These are phyloP conservation scores for Austroboletus festivus DNA, from an alignment of 768 basidiomycete genomes.

Conservation along the genomic window DNA sequence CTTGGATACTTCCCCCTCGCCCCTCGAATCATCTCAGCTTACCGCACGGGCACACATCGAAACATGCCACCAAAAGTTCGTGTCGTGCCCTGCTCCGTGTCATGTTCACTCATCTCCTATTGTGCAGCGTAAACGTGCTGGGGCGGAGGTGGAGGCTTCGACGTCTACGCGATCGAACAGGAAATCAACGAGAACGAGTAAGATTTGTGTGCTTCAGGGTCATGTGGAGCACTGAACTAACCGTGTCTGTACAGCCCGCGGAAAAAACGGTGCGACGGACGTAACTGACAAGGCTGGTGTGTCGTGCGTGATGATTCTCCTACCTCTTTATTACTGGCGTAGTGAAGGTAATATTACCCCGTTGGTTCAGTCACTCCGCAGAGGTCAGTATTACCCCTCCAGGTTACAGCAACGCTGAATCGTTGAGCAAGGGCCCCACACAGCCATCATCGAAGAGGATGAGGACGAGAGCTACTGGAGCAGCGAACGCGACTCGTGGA, in stretches of 20 bases:
- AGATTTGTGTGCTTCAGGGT: slow-evolving; percentile 18
- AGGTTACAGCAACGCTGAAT: background rate
- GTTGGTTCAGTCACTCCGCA: slow-evolving; percentile 14
- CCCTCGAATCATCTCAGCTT: too few relatives aligned
- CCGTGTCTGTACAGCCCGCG: slow-evolving; percentile 12
- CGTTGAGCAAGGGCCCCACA: slow-evolving; percentile 4
- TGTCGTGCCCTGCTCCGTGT: background rate
- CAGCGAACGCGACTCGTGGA: slow-evolving; percentile 13
- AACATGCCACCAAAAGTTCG: slow-evolving; percentile 40
- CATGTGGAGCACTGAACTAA: slow-evolving; percentile 1
- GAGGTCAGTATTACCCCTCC: slow-evolving; percentile 23
- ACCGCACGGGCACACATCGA: too few relatives aligned
- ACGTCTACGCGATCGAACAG: slow-evolving; percentile 43
- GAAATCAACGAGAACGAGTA: slow-evolving; percentile 40
- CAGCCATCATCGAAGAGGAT: slow-evolving; percentile 41
- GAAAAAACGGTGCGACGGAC: slow-evolving; percentile 9
- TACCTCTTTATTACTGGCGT: background rate
- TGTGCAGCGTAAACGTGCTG: slow-evolving; percentile 57
- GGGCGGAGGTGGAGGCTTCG: slow-evolving; percentile 34
- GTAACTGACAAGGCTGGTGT: slow-evolving; percentile 5
- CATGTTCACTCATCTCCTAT: slow-evolving; percentile 13
- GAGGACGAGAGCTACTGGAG: background rate
- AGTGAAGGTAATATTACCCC: slow-evolving; percentile 4
- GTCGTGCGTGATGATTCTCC: slow-evolving; percentile 26
- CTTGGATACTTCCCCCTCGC: too few relatives aligned